Evolutionary conservation across 2,329 filamentous ascomycete genomes (phyloP), one percentile per base, ranked within the genome.

Genomic region (Colletotrichum coccodes): DNA sequence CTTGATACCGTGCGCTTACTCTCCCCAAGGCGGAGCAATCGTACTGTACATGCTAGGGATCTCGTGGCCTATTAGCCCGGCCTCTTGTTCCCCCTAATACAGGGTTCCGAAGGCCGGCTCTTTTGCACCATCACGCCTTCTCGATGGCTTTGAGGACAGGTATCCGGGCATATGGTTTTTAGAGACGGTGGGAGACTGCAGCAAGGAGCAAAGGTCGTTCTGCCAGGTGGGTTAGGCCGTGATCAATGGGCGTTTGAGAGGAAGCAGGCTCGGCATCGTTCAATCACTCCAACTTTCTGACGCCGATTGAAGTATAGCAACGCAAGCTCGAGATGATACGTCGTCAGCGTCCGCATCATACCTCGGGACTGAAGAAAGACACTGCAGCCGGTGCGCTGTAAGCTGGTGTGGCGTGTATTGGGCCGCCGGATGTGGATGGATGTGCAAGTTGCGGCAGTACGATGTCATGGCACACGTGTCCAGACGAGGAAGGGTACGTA

Each of bases 381-480:
- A 44, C n/a, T 44, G 42, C 42, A 23, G n/a, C 23, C 42, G 42
- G n/a, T 11, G 11, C 42, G 42, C 42, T 11, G 11, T 21, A 12
- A 28, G 34, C 23, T 28, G 21, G 21, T 38, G 32, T 44, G 46
- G 46, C n/a, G n/a, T n/a, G n/a, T n/a, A 49, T 52, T 28, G 30
- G 6, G 26, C 21, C n/a, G 57, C 46, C 30, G 21, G 14, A 23
- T 40, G 40, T 57, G 21, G 34, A 58, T 57, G 21, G 34, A 58
- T n/a, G 30, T 46, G n/a, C 38, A 34, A 34, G 23, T 47, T 40
- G 38, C 49, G 21, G 53, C 61, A 65, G 44, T 26, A 58, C 61
- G 34, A 66, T 66, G 32, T 61, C 62, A 61, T 69, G 66, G 66
- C 53, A 70, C 61, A 68, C 65, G 61, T 68, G 61, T 65, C 65